phyloP scores from a whole-genome alignment of 352 stramenopile species.

The Phytophthora boehmeriae region DNA sequence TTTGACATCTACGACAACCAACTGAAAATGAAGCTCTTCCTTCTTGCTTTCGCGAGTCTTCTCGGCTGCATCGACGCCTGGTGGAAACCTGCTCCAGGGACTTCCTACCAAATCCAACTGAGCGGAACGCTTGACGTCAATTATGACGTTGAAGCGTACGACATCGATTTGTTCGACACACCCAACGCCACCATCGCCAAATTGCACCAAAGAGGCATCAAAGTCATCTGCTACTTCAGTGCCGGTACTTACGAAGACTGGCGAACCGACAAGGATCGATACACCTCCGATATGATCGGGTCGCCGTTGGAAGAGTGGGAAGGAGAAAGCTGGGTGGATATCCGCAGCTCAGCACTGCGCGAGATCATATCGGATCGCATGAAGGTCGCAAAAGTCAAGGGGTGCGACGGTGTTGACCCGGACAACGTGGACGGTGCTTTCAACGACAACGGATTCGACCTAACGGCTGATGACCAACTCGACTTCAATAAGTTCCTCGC shows the following conservation, averaged over 20 bases:
- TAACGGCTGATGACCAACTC: constrained; percentile 46
- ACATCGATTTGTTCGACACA: constrained; percentile 51
- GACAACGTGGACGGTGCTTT: constrained; percentile 62
- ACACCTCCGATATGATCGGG: constrained; percentile 42
- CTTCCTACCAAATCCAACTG: constrained; percentile 49
- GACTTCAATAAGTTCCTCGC: constrained; percentile 58
- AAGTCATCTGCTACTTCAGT: constrained; percentile 68
- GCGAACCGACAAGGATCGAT: constrained; percentile 47
- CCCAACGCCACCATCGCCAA: constrained; percentile 29
- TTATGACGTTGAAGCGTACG: constrained; percentile 41
- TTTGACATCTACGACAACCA: background rate
- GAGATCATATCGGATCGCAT: constrained; percentile 53
- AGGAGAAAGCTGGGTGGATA: constrained; percentile 50
- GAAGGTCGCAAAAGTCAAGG: constrained; percentile 46
- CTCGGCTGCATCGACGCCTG: constrained; percentile 11
- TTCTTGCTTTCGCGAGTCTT: constrained; percentile 4
- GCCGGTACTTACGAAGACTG: constrained; percentile 59
- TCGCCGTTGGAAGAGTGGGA: constrained; percentile 35
- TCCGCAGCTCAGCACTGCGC: constrained; percentile 33
- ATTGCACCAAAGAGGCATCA: constrained; percentile 33
- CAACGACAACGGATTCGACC: constrained; percentile 39
- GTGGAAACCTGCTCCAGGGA: constrained; percentile 48
- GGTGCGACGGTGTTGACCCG: constrained; percentile 59
- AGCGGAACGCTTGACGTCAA: constrained; percentile 34
- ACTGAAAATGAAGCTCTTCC: constrained; percentile 12